Evolutionary conservation across 306 rosid genomes (phyloP), one percentile per base, ranked within the genome.

Genomic region (Begonia loranthoides): DNA sequence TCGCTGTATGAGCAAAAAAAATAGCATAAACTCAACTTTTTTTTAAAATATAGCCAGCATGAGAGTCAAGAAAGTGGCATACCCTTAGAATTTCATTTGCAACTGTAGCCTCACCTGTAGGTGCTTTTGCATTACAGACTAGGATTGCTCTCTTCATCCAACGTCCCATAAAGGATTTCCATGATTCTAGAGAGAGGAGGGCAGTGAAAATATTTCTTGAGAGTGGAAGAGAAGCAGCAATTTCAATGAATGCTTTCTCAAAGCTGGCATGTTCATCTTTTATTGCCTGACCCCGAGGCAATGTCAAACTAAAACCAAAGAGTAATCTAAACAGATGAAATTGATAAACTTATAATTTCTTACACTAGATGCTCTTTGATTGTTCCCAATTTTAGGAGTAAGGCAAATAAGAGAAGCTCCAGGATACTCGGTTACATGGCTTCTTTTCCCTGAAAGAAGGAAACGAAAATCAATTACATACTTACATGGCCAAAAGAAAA

Each of bases 61-160:
- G 36, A 28, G 9, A 28, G 36, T 4, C 36, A 28, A 28, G 36
- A 51, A 12, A 69, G 60, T 36, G 59, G 50, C 44, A 56, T 50
- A 89, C 97, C 95, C 78, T 90, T 52, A 85, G 69, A 69, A 90
- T 90, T 51, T 78, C 78, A 58, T 57, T 70, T 45, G 92, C 92
- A 64, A 84, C 94, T 76, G 80, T 90, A 62, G 70, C 36, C 36
- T 28, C 68, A 66, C 52, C 55, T 40, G 66, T 45, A 22, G 79
- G 70, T 64, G 71, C 75, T 73, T 83, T 78, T 43, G 76, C 67
- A 69, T 78, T 81, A 46, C 62, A 62, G 59, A 67, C 72, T 41
- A 49, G 44, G 52, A 66, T 61, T 60, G 70, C 81, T 60, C 92
- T 82, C 67, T 83, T 82, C 70, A 90, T 60, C 95, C 97, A 90